phyloP scores from a whole-genome alignment of 352 stramenopile species.

The Blastocystis sp. region DNA sequence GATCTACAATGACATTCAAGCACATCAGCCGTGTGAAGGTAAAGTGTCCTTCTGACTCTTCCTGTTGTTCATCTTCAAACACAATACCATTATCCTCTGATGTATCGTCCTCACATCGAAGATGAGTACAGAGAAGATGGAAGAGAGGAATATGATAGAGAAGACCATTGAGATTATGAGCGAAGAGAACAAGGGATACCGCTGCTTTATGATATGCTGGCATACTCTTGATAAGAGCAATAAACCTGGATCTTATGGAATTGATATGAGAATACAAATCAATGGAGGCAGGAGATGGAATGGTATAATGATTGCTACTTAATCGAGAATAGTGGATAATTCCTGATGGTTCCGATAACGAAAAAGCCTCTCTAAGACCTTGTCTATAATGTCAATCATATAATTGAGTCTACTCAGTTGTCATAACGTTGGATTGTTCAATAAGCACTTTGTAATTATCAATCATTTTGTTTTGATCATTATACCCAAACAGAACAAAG shows the following conservation, averaged over 20 bases:
- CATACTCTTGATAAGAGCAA: background rate
- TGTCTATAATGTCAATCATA: background rate
- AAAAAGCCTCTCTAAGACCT: background rate
- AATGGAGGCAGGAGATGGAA: constrained; percentile 11
- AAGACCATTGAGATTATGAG: constrained; percentile 32
- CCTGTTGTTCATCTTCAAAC: background rate
- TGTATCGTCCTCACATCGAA: background rate
- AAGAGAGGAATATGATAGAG: constrained; percentile 49
- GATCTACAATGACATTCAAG: constrained; percentile 51
- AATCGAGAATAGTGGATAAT: constrained; percentile 36
- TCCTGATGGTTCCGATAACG: background rate
- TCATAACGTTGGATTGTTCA: background rate
- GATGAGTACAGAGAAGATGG: background rate
- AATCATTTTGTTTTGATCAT: constrained; percentile 36
- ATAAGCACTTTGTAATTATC: constrained; percentile 1
- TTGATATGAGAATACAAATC: background rate
- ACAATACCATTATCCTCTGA: background rate
- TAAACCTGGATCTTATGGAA: background rate
- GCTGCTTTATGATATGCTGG: background rate
- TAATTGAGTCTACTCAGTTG: background rate
- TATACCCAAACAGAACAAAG: constrained; percentile 52
- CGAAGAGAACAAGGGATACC: background rate
- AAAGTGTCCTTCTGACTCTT: background rate
- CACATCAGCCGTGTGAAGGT: constrained; percentile 6
- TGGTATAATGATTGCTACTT: constrained; percentile 56